Evolutionary conservation across 108 stramenopile genomes (phyloP).

Genomic region (Tribonema minus): DNA sequence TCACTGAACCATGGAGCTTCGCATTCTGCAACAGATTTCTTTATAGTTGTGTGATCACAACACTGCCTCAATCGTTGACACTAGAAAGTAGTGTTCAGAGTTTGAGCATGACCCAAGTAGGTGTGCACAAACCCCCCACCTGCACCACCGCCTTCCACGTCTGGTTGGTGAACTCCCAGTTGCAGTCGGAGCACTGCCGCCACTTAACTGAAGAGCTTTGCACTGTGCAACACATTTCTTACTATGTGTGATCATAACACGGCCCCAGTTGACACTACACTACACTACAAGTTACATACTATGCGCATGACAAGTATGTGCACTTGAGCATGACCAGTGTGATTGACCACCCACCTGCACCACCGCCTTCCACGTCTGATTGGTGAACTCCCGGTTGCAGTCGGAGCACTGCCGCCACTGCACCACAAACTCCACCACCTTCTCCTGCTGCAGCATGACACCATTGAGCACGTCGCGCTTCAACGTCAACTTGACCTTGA

Average conservation of each 20-base stretch:
- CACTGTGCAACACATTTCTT: neutral
- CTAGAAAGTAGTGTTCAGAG: no score
- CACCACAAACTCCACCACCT: conserved; percentile 13
- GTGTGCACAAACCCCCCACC: neutral
- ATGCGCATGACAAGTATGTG: no score
- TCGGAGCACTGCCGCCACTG: conserved; percentile 84
- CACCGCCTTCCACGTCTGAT: conserved; percentile 85
- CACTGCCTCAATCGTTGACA: no score
- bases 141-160: conserved; percentile 88
- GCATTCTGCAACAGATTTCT: no score
- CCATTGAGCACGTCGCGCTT: conserved; percentile 82
- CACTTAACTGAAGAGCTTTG: neutral
- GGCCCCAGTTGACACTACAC: neutral
- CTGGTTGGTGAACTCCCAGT: conserved; percentile 75
- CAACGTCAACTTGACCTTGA: conserved; percentile 82
- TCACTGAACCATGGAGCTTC: no score
- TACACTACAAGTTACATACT: no score
- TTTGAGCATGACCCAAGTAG: neutral
- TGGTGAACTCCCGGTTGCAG: conserved; percentile 87
- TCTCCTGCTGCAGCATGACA: conserved; percentile 84
- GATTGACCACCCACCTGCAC: conserved; percentile 61
- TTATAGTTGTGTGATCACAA: no score
- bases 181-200: conserved; percentile 92
- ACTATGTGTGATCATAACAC: neutral
- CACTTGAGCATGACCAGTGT: no score